Percentiles rank a stretch among this genome's conserved stretches.
Conservation (phyloP, 73 alveolate genomes). For the Durusdinium trenchii region DNA sequence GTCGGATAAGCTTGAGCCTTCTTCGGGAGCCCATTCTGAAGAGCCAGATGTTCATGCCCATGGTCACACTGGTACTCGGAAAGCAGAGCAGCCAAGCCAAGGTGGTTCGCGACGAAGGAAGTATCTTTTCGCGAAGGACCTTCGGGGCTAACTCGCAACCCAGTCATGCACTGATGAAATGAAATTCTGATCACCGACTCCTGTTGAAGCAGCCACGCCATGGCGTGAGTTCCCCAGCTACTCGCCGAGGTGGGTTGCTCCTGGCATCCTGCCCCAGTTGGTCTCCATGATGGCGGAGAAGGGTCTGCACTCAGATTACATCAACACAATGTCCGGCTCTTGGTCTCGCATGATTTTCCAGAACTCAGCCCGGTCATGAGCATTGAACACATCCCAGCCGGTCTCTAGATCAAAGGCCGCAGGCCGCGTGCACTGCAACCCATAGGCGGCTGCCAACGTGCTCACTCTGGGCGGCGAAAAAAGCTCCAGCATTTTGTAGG, state of each 20-base stretch:
- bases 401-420: neutral
- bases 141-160: neutral
- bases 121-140: neutral
- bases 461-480: constrained; percentile 12
- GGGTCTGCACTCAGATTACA: neutral
- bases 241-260: neutral
- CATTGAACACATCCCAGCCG: neutral
- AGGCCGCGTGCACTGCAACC: neutral
- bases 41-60: neutral
- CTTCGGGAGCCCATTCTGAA: neutral
- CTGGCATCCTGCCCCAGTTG: neutral
- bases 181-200: neutral
- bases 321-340: neutral
- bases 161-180: neutral
- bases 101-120: neutral
- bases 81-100: neutral
- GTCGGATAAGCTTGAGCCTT: neutral
- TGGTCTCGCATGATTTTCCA: neutral
- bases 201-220: neutral
- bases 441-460: no score
- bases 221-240: neutral
- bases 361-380: neutral
- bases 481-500: constrained; percentile 22
- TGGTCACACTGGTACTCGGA: neutral
- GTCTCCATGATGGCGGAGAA: neutral